Base-by-base conservation (phyloP, 225 moss, liverwort and hornwort species). In the Rhytidiadelphus loreus region DNA sequence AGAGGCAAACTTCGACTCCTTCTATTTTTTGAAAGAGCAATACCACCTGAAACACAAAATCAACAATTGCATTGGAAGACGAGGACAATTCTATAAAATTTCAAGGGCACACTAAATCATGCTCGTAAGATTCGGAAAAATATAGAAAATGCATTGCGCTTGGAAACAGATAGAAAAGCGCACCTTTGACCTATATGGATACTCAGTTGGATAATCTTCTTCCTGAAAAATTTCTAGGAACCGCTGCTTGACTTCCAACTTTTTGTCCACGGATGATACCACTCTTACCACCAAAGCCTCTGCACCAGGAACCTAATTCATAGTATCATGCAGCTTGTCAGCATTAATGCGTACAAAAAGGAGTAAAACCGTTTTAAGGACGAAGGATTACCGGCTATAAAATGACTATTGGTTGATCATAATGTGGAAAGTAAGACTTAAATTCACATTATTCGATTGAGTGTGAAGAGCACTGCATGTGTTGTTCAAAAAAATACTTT, bases 131-230 rank as follows among this genome's bases (percentile, higher is more conserved):
- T 46, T 74, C 43, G 30, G 43, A 59, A 88, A 75, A 72, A 68
- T 35, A n/a, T 77, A 60, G 43, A 86, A 73, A 64, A 41, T 80
- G 62, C 13, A 79, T 84, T 24, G 39, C 39, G 43, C 76, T 60
- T 71, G 87, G 62, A 63, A 66, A 59, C 8, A 60, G 55, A 59
- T 64, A 63, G 70, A 30, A 72, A 44, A 69, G 11, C 83, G 41
- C 85, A 94, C 98, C 98, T 98, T 98, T 56, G 98, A 98, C 89
- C 96, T 98, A 88, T 98, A 98, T 21, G 98, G 98, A 92, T 96
- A 98, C 89, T 98, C 98, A 46, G 94, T 96, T 68, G 98, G 96
- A 88, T 98, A 98, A 88, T 97, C 97, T 88, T 98, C 98, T 90
- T 98, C 98, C 88, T 97, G 97, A 63, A 97, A 98, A 85, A 97